Conservation (phyloP, 2,329 filamentous ascomycete species). For the Calonectria hawksworthii region DNA sequence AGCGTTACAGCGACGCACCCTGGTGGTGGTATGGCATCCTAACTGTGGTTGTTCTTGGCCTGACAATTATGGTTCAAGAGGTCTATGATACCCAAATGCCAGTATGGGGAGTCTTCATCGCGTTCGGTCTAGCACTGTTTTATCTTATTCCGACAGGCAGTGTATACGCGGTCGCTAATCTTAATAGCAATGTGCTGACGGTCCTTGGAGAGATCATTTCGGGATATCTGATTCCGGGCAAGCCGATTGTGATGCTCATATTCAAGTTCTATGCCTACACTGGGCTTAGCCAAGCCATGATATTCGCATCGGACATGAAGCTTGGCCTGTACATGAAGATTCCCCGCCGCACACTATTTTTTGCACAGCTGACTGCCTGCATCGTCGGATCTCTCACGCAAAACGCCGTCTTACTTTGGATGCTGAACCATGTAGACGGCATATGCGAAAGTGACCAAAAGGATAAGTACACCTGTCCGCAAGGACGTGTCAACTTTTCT, state of each 20-base stretch:
- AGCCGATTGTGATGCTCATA: constrained; percentile 37
- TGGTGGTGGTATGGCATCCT: constrained; percentile 56
- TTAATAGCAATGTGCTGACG: constrained; percentile 53
- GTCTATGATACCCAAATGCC: constrained; percentile 45
- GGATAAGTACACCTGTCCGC: constrained; percentile 60
- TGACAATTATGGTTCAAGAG: constrained; percentile 47
- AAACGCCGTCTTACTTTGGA: constrained; percentile 52
- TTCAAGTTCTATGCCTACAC: constrained; percentile 40
- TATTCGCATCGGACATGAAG: constrained; percentile 63
- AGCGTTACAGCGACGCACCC: constrained; percentile 45
- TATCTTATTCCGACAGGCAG: constrained; percentile 37
- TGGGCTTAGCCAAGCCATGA: constrained; percentile 55
- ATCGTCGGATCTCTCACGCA: constrained; percentile 47
- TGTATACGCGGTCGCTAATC: constrained; percentile 50
- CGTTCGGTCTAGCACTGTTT: constrained; percentile 39
- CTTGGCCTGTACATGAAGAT: constrained; percentile 65
- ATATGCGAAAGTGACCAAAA: constrained; percentile 27
- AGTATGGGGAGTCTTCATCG: constrained; percentile 43
- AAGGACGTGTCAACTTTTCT: constrained; percentile 60
- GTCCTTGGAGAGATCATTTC: constrained; percentile 47
- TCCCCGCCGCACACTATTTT: constrained; percentile 59
- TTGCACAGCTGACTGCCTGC: constrained; percentile 60
- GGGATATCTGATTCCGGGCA: constrained; percentile 36
- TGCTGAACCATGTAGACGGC: constrained; percentile 19
- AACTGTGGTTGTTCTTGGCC: constrained; percentile 46